Evolutionary conservation across 2,329 filamentous ascomycete genomes (phyloP).

Genomic region (Emmonsiellopsis sp.): DNA sequence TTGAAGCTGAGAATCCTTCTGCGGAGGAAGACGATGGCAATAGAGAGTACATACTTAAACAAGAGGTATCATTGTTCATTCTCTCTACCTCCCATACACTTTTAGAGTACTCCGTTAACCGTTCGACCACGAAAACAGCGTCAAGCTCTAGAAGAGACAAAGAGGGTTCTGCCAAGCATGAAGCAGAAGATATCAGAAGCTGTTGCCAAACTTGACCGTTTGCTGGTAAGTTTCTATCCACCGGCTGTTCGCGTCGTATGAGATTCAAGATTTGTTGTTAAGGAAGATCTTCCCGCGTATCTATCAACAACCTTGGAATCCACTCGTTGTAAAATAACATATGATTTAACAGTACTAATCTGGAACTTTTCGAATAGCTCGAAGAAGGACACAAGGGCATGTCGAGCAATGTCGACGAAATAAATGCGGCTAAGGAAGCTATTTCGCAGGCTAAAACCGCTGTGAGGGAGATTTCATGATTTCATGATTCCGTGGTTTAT

Average conservation of each 20-base stretch:
- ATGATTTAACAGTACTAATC: background rate
- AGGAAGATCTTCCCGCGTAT: background rate
- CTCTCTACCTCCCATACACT: background rate
- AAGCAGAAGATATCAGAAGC: slow-evolving; percentile 62
- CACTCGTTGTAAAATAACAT: background rate
- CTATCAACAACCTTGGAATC: background rate
- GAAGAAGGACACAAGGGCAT: slow-evolving; percentile 31
- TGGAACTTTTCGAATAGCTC: slow-evolving; percentile 13
- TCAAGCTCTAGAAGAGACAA: slow-evolving; percentile 77
- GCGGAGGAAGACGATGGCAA: slow-evolving; percentile 60
- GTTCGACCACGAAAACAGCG: slow-evolving; percentile 42
- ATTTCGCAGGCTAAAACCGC: slow-evolving; percentile 30
- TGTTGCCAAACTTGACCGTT: slow-evolving; percentile 62
- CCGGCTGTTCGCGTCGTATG: background rate
- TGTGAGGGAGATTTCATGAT: slow-evolving; percentile 29
- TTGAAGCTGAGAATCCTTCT: slow-evolving; percentile 50
- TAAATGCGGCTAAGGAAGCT: slow-evolving; percentile 33
- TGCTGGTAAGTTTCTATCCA: slow-evolving; percentile 52
- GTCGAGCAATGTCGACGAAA: slow-evolving; percentile 31
- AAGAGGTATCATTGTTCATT: slow-evolving; percentile 56
- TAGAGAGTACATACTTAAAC: slow-evolving; percentile 67
- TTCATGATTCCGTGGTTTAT: background rate
- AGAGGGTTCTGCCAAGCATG: slow-evolving; percentile 67
- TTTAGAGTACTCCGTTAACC: background rate
- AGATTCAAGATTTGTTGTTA: background rate